These are phyloP conservation scores for Agrocybe pediades DNA, from an alignment of 768 basidiomycete species.

Conservation along the genomic window DNA sequence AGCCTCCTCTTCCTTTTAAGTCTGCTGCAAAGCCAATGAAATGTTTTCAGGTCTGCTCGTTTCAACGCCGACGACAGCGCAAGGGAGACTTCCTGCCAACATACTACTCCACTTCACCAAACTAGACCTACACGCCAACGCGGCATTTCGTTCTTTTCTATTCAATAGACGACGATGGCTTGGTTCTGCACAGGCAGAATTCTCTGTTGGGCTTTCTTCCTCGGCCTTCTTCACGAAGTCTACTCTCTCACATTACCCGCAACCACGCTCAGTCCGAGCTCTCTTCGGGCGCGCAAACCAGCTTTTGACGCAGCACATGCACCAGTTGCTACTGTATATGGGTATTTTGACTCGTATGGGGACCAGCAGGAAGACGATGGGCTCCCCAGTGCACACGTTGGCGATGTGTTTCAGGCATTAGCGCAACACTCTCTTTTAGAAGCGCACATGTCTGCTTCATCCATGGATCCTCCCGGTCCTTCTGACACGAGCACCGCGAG, in stretches of 20 bases:
- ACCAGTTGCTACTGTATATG: slow-evolving; percentile 5
- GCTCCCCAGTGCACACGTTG: background rate
- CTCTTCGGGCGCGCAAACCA: too few relatives aligned
- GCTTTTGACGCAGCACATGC: too few relatives aligned
- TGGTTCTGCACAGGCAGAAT: background rate
- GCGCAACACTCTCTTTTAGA: slow-evolving; percentile 1
- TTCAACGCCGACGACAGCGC: background rate
- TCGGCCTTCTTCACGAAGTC: background rate
- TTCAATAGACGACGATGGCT: background rate
- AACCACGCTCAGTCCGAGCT: background rate
- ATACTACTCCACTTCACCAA: background rate
- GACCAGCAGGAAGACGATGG: background rate
- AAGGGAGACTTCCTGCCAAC: background rate
- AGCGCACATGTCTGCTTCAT: background rate
- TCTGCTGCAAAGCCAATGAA: background rate
- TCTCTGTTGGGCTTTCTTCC: slow-evolving; percentile 3
- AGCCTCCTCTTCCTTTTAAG: too few relatives aligned
- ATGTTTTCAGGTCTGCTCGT: slow-evolving; percentile 9
- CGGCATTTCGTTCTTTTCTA: slow-evolving; percentile 13
- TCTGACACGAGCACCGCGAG: slow-evolving; percentile 4
- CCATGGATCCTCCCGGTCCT: background rate
- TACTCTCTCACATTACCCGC: slow-evolving; percentile 11
- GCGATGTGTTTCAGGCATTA: background rate
- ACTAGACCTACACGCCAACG: slow-evolving; percentile 15
- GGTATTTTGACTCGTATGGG: slow-evolving; percentile 12